Conservation (phyloP, 768 basidiomycete species). For the Suillus spraguei region DNA sequence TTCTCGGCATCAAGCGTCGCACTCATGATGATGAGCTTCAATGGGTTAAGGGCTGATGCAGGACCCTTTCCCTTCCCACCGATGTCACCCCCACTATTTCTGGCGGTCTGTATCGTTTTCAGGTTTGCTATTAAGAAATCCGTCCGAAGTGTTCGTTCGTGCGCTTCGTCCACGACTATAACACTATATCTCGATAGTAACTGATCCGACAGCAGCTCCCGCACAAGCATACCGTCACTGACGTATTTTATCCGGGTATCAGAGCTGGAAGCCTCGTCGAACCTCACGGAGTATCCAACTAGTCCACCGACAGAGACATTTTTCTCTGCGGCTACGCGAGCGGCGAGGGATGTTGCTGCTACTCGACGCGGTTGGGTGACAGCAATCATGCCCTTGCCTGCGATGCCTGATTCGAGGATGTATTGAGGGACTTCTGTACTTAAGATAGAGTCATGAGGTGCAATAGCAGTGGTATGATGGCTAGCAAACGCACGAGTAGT, state of each 20-base stretch:
- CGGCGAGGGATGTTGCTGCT: slow-evolving; percentile 93
- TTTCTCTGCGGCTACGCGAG: slow-evolving; percentile 87
- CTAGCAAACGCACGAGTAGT: slow-evolving; percentile 82
- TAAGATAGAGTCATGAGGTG: slow-evolving; percentile 20
- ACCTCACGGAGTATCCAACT: slow-evolving; percentile 95
- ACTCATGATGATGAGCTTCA: slow-evolving; percentile 97
- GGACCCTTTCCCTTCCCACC: slow-evolving; percentile 47
- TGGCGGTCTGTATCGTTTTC: slow-evolving; percentile 72
- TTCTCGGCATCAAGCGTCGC: slow-evolving; percentile 96
- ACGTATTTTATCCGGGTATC: slow-evolving; percentile 92
- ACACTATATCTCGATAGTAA: slow-evolving; percentile 82
- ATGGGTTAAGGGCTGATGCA: slow-evolving; percentile 49
- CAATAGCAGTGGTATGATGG: slow-evolving; percentile 5
- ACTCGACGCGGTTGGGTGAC: slow-evolving; percentile 96
- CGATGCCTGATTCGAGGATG: slow-evolving; percentile 79
- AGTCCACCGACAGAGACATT: slow-evolving; percentile 67
- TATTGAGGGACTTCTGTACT: slow-evolving; percentile 94
- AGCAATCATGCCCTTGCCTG: slow-evolving; percentile 75
- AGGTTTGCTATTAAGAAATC: slow-evolving; percentile 92
- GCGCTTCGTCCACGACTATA: slow-evolving; percentile 94
- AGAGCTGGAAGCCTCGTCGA: slow-evolving; percentile 77
- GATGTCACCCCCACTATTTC: slow-evolving; percentile 53
- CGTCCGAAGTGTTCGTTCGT: slow-evolving; percentile 93
- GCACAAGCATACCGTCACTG: slow-evolving; percentile 97
- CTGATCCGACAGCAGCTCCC: slow-evolving; percentile 84